Conservation (phyloP, 2,329 filamentous ascomycete genomes). For the Zymoseptoria passerinii region DNA sequence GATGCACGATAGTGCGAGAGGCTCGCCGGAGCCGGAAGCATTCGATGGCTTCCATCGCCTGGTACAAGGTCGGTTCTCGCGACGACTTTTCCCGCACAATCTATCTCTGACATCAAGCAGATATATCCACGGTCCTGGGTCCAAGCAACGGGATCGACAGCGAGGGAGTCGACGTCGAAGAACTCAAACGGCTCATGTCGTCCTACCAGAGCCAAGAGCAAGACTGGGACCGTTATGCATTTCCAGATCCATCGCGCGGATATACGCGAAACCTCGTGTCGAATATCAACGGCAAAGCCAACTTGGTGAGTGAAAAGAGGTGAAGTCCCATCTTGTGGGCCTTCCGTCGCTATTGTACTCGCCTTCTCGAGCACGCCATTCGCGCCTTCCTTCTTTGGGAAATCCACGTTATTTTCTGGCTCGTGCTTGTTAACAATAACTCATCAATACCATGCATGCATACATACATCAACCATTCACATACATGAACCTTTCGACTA, state of each 20-base stretch:
- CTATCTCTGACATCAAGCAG: constrained; percentile 67
- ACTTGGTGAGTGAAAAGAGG: constrained; percentile 48
- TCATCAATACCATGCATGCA: too few species aligned
- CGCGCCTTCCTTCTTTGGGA: not conserved
- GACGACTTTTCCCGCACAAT: not conserved
- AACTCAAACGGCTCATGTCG: constrained; percentile 65
- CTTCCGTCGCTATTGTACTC: not conserved
- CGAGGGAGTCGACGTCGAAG: constrained; percentile 66
- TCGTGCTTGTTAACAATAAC: too few species aligned
- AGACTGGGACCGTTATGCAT: constrained; percentile 69
- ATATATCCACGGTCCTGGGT: constrained; percentile 67
- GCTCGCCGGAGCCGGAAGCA: constrained; percentile 15
- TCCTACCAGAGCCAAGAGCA: constrained; percentile 59
- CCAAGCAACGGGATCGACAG: constrained; percentile 75
- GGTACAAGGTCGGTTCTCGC: constrained; percentile 9
- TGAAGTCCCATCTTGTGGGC: not conserved
- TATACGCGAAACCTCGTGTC: constrained; percentile 89
- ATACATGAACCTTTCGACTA: not conserved
- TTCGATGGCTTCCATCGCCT: constrained; percentile 19
- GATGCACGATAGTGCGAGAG: constrained; percentile 23
- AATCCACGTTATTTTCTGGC: too few species aligned
- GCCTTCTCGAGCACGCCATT: constrained; percentile 7
- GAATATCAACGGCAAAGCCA: constrained; percentile 75
- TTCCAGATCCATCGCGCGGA: constrained; percentile 58
- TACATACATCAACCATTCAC: too few species aligned